Evolutionary conservation across 2,329 filamentous ascomycete species (phyloP).

Genomic region (Clonostachys sp.): DNA sequence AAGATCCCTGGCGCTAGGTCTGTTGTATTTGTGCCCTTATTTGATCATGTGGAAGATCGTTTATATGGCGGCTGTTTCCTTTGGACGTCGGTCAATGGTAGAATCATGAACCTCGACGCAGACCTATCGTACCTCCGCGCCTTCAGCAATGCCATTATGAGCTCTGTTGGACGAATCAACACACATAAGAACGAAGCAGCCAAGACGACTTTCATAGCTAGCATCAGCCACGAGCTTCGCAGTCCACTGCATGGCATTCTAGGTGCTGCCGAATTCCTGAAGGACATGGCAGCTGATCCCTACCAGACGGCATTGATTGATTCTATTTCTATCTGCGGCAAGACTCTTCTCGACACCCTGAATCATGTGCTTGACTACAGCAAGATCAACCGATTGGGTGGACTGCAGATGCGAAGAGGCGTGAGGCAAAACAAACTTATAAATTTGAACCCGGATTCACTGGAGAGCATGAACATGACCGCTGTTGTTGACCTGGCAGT

Average conservation of each 20-base stretch:
- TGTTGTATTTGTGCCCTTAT: conserved; percentile 27
- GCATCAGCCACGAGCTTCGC: conserved; percentile 53
- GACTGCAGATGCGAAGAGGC: conserved; percentile 12
- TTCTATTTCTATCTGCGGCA: conserved; percentile 40
- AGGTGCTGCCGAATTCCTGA: conserved; percentile 43
- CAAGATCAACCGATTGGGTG: conserved; percentile 28
- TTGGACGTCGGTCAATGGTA: conserved; percentile 22
- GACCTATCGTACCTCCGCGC: conserved; percentile 26
- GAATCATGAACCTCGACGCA: conserved; percentile 25
- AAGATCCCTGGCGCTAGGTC: conserved; percentile 23
- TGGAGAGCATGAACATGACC: conserved; percentile 22
- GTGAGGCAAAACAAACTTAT: conserved; percentile 11
- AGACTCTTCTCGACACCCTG: conserved; percentile 42
- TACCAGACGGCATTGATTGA: conserved; percentile 35
- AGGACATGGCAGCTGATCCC: conserved; percentile 28
- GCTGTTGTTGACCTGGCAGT: conserved; percentile 23
- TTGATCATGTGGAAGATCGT: conserved; percentile 24
- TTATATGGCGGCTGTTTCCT: conserved; percentile 26
- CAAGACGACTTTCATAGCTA: conserved; percentile 55
- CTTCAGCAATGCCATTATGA: conserved; percentile 28
- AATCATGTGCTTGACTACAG: conserved; percentile 42
- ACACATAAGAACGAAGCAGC: conserved; percentile 44
- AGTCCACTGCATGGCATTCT: conserved; percentile 54
- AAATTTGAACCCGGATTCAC: conserved; percentile 14
- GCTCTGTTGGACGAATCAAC: conserved; percentile 48